Conservation (phyloP, 306 rosid species). For the Lupinus albus region DNA sequence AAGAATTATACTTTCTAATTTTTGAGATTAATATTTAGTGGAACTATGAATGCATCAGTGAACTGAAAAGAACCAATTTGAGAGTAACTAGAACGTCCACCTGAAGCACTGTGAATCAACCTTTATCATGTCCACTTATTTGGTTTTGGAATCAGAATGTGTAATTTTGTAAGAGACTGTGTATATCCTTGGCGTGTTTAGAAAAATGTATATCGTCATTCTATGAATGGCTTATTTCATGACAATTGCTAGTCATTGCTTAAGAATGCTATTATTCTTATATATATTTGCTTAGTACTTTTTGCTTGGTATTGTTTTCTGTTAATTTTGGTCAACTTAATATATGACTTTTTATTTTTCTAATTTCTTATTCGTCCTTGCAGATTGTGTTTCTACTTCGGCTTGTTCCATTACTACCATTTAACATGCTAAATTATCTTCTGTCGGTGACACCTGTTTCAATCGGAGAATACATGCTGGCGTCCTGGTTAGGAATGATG, state of each 20-base stretch:
- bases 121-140: constrained; percentile 18
- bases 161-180: not conserved
- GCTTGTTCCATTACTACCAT: constrained; percentile 95
- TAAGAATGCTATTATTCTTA: constrained; percentile 6
- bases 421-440: constrained; percentile 87
- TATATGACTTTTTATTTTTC: not conserved
- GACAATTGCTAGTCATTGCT: constrained; percentile 11
- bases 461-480: constrained; percentile 78
- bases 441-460: constrained; percentile 93
- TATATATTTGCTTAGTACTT: constrained; percentile 8
- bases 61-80: not conserved
- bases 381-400: constrained; percentile 95
- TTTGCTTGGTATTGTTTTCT: constrained; percentile 12
- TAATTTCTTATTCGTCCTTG: constrained; percentile 18
- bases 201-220: not conserved
- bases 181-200: not conserved
- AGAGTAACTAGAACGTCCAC: not conserved
- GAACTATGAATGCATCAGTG: not conserved
- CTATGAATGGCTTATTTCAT: not conserved
- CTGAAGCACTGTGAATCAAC: constrained; percentile 1
- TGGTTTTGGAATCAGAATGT: constrained; percentile 18
- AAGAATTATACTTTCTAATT: constrained; percentile 8
- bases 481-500: constrained; percentile 99
- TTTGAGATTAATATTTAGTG: constrained; percentile 12
- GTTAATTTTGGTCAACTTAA: constrained; percentile 1